Evolutionary conservation across 2,329 filamentous ascomycete species (phyloP).

Genomic region (Cercospora zeina): DNA sequence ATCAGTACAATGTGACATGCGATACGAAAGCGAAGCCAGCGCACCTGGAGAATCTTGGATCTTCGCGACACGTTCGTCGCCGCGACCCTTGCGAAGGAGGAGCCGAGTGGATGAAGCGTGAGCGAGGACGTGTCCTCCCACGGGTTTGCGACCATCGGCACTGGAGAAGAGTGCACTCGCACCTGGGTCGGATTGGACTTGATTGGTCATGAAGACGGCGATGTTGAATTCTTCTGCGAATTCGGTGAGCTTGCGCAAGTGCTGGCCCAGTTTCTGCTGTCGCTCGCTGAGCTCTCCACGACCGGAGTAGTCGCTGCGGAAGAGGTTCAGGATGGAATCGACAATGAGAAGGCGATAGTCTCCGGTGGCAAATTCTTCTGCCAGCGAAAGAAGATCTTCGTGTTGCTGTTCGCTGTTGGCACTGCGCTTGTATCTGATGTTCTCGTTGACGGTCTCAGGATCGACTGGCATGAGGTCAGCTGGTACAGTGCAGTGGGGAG

Average conservation of each 20-base stretch:
- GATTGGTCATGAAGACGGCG: conserved; percentile 65
- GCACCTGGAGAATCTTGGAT: conserved; percentile 66
- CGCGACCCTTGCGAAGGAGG: conserved; percentile 66
- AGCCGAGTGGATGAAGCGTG: conserved; percentile 68
- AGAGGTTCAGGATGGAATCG: conserved; percentile 70
- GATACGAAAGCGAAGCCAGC: not conserved
- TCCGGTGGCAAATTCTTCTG: conserved; percentile 61
- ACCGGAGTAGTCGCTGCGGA: conserved; percentile 66
- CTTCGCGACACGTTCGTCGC: conserved; percentile 69
- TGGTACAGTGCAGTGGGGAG: no score
- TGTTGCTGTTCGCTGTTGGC: conserved; percentile 67
- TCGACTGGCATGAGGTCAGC: conserved; percentile 47
- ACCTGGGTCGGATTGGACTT: conserved; percentile 70
- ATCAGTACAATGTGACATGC: not conserved
- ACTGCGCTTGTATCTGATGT: conserved; percentile 65
- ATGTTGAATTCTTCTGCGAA: conserved; percentile 72
- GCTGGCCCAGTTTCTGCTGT: conserved; percentile 67
- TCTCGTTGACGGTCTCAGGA: conserved; percentile 61
- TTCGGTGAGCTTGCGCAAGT: conserved; percentile 63
- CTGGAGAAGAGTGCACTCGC: conserved; percentile 67
- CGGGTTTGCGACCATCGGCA: conserved; percentile 67
- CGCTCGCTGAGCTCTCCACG: conserved; percentile 68
- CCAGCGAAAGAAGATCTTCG: conserved; percentile 62
- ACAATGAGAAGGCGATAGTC: conserved; percentile 67
- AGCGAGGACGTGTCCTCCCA: conserved; percentile 67